Conservation (phyloP, 768 basidiomycete species). For the Myochromella boudieri region DNA sequence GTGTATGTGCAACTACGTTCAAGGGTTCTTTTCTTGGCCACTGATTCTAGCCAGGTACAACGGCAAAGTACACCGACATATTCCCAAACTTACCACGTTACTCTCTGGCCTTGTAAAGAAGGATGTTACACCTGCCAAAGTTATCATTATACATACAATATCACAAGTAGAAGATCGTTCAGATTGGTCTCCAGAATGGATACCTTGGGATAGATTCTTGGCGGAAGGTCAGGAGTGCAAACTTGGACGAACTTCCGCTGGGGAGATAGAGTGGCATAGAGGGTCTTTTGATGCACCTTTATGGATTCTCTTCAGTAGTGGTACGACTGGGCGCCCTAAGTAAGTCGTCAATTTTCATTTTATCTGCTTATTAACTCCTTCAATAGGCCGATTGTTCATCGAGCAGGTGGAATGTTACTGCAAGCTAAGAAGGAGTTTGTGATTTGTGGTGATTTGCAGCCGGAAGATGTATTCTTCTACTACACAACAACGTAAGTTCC, state of each 20-base stretch:
- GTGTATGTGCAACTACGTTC: constrained; percentile 42
- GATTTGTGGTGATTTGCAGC: constrained; percentile 64
- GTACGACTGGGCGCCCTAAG: constrained; percentile 78
- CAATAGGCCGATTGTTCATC: constrained; percentile 76
- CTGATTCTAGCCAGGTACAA: constrained; percentile 66
- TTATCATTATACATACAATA: constrained; percentile 57
- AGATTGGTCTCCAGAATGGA: constrained; percentile 49
- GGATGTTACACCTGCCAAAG: constrained; percentile 38
- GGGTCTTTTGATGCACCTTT: constrained; percentile 74
- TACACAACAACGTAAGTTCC: constrained; percentile 72
- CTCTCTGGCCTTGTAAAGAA: constrained; percentile 48
- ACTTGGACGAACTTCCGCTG: constrained; percentile 48
- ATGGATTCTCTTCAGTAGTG: constrained; percentile 85
- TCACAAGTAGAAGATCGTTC: constrained; percentile 30
- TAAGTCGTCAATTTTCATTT: constrained; percentile 27
- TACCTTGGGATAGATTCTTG: constrained; percentile 55
- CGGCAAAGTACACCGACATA: constrained; percentile 64
- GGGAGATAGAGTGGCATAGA: constrained; percentile 65
- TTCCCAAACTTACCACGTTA: constrained; percentile 61
- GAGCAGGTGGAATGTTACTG: constrained; percentile 76
- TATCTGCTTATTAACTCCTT: constrained; percentile 9
- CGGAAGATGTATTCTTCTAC: constrained; percentile 77
- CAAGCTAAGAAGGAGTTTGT: constrained; percentile 71
- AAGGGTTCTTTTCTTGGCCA: too few species aligned
- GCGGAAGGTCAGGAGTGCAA: constrained; percentile 41